Percentiles rank a stretch among this genome's conserved stretches.
Evolutionary conservation across 768 basidiomycete genomes (phyloP).

Genomic region (Paxillus involutus): DNA sequence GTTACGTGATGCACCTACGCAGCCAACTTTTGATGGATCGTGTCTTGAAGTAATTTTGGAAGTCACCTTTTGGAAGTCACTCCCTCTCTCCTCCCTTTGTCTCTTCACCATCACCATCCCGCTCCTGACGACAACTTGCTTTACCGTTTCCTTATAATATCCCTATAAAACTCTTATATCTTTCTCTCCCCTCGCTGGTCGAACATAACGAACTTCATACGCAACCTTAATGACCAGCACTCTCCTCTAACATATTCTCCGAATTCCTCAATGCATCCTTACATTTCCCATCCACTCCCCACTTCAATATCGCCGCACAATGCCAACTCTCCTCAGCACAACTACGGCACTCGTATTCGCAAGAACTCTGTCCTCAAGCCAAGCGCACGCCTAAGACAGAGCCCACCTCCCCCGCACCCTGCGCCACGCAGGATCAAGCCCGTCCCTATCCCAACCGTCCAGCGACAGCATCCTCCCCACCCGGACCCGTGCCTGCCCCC

Average conservation of each 20-base stretch:
- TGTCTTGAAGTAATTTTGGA: conserved; percentile 24
- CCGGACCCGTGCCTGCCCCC: conserved; percentile 28
- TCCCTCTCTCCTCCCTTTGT: conserved; percentile 26
- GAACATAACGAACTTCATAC: conserved; percentile 15
- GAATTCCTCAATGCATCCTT: conserved; percentile 11
- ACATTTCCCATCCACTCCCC: conserved; percentile 8
- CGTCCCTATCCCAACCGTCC: conserved; percentile 23
- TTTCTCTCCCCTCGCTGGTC: conserved; percentile 29
- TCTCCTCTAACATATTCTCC: conserved; percentile 16
- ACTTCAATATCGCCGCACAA: conserved; percentile 6
- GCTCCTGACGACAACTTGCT: conserved; percentile 7
- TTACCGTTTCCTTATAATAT: conserved; percentile 14
- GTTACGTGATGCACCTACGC: conserved; percentile 31
- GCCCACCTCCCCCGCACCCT: conserved; percentile 38
- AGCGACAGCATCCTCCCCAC: conserved; percentile 15
- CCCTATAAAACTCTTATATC: conserved; percentile 5
- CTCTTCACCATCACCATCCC: conserved; percentile 29
- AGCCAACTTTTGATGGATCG: conserved; percentile 32
- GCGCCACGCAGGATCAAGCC: conserved; percentile 33
- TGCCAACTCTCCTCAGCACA: conserved; percentile 25
- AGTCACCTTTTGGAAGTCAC: conserved; percentile 33
- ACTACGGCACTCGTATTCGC: conserved; percentile 56
- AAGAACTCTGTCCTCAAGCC: conserved; percentile 54
- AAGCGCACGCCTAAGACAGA: conserved; percentile 48
- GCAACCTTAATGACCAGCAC: conserved; percentile 19